phyloP scores from a whole-genome alignment of 2,329 filamentous ascomycete species.

The Teratosphaeria nubilosa region DNA sequence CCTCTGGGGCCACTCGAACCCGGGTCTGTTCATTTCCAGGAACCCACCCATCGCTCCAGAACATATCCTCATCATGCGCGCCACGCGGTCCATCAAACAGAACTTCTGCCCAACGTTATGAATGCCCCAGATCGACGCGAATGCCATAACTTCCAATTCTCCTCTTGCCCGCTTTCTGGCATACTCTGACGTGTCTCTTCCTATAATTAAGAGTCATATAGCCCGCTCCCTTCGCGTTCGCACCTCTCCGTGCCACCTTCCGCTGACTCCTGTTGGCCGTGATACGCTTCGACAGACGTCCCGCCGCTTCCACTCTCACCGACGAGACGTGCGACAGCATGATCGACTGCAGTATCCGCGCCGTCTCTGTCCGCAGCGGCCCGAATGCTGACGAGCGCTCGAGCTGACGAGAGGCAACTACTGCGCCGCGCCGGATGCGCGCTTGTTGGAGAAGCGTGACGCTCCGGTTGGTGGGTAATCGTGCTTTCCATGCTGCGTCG shows the following conservation, averaged over 20 bases:
- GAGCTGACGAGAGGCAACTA: conserved; percentile 6
- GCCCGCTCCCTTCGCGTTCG: conserved; percentile 18
- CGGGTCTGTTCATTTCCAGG: no score
- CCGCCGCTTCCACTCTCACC: conserved; percentile 21
- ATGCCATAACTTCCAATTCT: conserved; percentile 23
- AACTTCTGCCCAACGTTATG: not conserved
- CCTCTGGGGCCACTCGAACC: no score
- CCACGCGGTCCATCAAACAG: not conserved
- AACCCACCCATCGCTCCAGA: no score
- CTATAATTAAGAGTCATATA: conserved; percentile 19
- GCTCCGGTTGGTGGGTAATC: conserved; percentile 16
- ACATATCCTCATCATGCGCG: no score
- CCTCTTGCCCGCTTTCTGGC: conserved; percentile 20
- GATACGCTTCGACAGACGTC: conserved; percentile 25
- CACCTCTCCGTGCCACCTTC: conserved; percentile 22
- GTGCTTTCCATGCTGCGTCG: conserved; percentile 23
- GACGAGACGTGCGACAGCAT: conserved; percentile 20
- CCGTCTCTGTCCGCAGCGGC: conserved; percentile 12
- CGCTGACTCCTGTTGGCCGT: conserved; percentile 21
- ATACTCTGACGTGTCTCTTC: conserved; percentile 18
- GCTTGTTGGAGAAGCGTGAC: conserved; percentile 16
- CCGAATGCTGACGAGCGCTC: conserved; percentile 10
- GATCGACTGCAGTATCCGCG: conserved; percentile 15
- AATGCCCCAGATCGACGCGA: conserved; percentile 19
- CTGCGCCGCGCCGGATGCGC: conserved; percentile 10